phyloP scores from a whole-genome alignment of 768 basidiomycete genomes.

The Phylloporus arenicola region DNA sequence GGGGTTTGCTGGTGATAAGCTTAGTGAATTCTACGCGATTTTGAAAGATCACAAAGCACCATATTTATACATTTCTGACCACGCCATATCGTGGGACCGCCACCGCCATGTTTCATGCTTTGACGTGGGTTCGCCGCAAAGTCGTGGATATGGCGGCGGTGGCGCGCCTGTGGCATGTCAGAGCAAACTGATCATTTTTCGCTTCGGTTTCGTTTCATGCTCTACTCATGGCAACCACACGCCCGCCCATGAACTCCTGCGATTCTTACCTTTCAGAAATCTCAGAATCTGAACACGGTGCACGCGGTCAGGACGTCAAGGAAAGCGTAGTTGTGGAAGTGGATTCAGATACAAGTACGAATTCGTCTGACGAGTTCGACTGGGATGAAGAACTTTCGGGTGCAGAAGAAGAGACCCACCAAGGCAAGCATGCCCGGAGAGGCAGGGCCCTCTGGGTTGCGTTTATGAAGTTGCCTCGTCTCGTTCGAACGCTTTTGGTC shows the following conservation, averaged over 20 bases:
- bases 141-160: too few relatives aligned
- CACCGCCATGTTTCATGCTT: too few relatives aligned
- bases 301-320: slow-evolving; percentile 8
- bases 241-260: slow-evolving; percentile 2
- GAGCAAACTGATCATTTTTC: slow-evolving; percentile 1
- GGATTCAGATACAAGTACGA: slow-evolving; percentile 42
- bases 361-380: slow-evolving; percentile 66
- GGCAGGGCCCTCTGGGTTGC: slow-evolving; percentile 57
- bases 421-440: slow-evolving; percentile 48
- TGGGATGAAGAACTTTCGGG: slow-evolving; percentile 54
- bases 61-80: too few relatives aligned
- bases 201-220: slow-evolving; percentile 2
- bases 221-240: slow-evolving; percentile 12
- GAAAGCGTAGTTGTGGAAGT: slow-evolving; percentile 8
- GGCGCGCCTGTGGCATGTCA: too few relatives aligned
- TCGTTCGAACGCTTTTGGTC: slow-evolving; percentile 53
- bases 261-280: slow-evolving; percentile 4
- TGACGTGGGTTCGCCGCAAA: too few relatives aligned
- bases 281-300: slow-evolving; percentile 8
- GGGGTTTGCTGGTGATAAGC: too few relatives aligned
- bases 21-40: too few relatives aligned
- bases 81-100: too few relatives aligned
- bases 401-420: slow-evolving; percentile 26
- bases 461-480: slow-evolving; percentile 62
- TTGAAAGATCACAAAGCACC: too few relatives aligned